Percentiles rank a stretch among this genome's conserved stretches.
phyloP scores from a whole-genome alignment of 2,329 filamentous ascomycete species.

The Alternaria atra region DNA sequence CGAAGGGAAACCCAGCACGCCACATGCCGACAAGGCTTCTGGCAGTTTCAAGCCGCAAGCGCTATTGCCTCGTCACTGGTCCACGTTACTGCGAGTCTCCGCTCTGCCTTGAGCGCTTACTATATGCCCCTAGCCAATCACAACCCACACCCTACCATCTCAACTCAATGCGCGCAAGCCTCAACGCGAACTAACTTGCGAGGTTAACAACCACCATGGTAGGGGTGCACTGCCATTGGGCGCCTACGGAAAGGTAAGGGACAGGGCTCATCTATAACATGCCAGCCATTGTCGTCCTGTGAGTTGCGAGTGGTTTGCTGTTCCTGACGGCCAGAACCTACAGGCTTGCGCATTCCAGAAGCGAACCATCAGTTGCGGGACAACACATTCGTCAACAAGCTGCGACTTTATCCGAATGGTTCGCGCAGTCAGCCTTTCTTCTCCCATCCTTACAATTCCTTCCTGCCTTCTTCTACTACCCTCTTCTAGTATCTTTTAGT shows the following conservation, averaged over 20 bases:
- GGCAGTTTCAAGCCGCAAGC: conserved; percentile 39
- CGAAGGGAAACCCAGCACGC: conserved; percentile 17
- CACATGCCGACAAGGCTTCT: conserved; percentile 7
- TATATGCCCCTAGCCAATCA: conserved; percentile 27
- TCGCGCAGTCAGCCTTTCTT: conserved; percentile 9
- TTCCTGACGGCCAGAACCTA: conserved; percentile 32
- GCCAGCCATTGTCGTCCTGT: conserved; percentile 28
- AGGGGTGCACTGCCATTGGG: conserved; percentile 32
- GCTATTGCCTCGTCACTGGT: conserved; percentile 44
- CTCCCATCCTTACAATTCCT: conserved; percentile 2
- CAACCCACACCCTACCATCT: conserved; percentile 4
- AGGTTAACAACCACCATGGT: conserved; percentile 27
- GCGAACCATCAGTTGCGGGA: conserved; percentile 18
- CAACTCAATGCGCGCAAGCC: conserved; percentile 31
- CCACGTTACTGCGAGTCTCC: conserved; percentile 30
- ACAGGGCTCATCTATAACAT: conserved; percentile 31
- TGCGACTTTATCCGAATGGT: conserved; percentile 10
- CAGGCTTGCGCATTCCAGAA: conserved; percentile 25
- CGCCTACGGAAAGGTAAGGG: conserved; percentile 12
- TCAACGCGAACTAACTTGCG: conserved; percentile 26
- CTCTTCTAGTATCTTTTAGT: conserved; percentile 10
- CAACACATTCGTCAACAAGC: conserved; percentile 22
- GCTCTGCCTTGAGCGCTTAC: conserved; percentile 35
- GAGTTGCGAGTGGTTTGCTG: conserved; percentile 29
- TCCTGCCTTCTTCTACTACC: conserved; percentile 14